Base-by-base conservation (phyloP, 805 yeast species). In the Cyberlindnera xishuangbannaensis region DNA sequence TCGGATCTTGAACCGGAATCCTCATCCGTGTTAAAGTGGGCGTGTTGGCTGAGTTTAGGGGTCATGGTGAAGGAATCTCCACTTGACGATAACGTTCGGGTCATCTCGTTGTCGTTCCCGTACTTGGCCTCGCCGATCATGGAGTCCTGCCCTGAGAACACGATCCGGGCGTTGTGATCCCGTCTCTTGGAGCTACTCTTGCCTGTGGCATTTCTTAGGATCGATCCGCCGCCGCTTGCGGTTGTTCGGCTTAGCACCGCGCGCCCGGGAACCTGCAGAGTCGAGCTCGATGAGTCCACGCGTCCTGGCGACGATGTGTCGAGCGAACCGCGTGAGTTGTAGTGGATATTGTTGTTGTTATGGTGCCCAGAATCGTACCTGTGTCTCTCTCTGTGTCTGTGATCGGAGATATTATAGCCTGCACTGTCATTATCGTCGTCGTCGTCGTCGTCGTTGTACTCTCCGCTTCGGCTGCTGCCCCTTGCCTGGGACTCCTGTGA, bases 11-110 rank as follows among this genome's bases (percentile, higher is more conserved):
- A 27, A 23, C 32, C 28, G 5, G 31, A 16, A 21, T 22, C 27
- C 12, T 25, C n/a, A 15, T 45, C 44, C 8, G 41, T 45, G 23
- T 35, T 56, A 36, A 53, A 55, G 12, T 44, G 45, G 4, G 52
- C 47, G 20, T 39, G 40, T 4, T 45, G 50, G 3, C 38, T 34
- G n/a, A 46, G 15, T 10, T 37, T 35, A n/a, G 59, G 59, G 6
- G 59, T 55, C 8, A 39, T 23, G 6, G 36, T 36, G 22, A 47
- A 48, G 1, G 55, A 51, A 9, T 47, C 53, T 2, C 14, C 26
- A 18, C 24, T 1, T n/a, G n/a, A n/a, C n/a, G 53, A 48, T 1
- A 37, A 27, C 8, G 40, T 24, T 36, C 40, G 44, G 2, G 46
- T 40, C 10, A 50, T 24, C 20, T 44, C 48, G 9, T 35, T 30